Percentiles rank a stretch among this genome's conserved stretches.
phyloP scores from a whole-genome alignment of 805 yeast species.

The Cyberlindnera xishuangbannaensis region DNA sequence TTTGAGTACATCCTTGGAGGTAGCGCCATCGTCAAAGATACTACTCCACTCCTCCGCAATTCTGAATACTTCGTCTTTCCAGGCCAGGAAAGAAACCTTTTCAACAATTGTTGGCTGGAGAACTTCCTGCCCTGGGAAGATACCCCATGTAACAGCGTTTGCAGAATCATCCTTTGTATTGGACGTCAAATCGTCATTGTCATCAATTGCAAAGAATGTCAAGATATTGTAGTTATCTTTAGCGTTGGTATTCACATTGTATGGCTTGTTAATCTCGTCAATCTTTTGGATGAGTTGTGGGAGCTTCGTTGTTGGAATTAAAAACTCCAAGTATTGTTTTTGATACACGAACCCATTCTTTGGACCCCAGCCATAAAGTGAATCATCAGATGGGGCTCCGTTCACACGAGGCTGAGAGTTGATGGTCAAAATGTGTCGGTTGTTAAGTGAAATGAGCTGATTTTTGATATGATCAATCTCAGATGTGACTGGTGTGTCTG shows the following conservation, averaged over 20 bases:
- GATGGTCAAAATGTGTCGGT: slow-evolving; percentile 67
- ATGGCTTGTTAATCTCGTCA: slow-evolving; percentile 36
- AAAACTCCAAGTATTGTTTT: slow-evolving; percentile 85
- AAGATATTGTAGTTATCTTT: slow-evolving; percentile 42
- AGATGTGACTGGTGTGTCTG: slow-evolving; percentile 79
- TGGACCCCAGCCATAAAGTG: slow-evolving; percentile 98
- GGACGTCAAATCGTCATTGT: slow-evolving; percentile 50
- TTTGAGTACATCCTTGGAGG: slow-evolving; percentile 31
- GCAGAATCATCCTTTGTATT: slow-evolving; percentile 69
- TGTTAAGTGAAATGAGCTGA: slow-evolving; percentile 58
- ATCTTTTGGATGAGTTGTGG: slow-evolving; percentile 37
- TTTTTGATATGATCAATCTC: slow-evolving; percentile 63
- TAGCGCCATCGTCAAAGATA: slow-evolving; percentile 36
- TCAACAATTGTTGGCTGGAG: slow-evolving; percentile 96
- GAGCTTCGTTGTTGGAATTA: slow-evolving; percentile 53
- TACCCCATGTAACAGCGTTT: slow-evolving; percentile 98
- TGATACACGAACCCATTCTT: slow-evolving; percentile 82
- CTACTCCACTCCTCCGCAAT: slow-evolving; percentile 77
- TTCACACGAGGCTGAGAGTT: slow-evolving; percentile 94
- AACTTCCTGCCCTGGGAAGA: slow-evolving; percentile 92
- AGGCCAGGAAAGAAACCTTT: slow-evolving; percentile 83
- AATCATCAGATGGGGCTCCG: slow-evolving; percentile 66
- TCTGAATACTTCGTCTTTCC: slow-evolving; percentile 94
- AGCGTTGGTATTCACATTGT: slow-evolving; percentile 14
- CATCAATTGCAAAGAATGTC: slow-evolving; percentile 73